Evolutionary conservation across 2,329 filamentous ascomycete species (phyloP).

Genomic region (Xylariaceae sp.): DNA sequence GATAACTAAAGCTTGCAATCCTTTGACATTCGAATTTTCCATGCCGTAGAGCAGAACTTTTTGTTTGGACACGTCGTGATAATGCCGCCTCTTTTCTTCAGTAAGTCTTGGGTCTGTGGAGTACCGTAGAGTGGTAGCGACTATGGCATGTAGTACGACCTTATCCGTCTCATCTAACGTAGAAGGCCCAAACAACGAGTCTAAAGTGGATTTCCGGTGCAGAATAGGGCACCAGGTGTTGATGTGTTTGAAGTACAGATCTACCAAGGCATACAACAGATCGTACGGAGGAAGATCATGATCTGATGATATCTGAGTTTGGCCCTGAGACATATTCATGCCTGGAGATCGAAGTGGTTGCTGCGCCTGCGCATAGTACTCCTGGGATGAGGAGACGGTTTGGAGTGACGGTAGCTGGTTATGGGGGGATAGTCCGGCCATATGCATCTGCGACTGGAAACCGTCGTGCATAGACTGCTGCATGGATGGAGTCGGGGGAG

Average conservation of each 20-base stretch:
- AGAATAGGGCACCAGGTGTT: constrained; percentile 88
- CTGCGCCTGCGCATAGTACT: constrained; percentile 51
- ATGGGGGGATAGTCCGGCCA: constrained; percentile 45
- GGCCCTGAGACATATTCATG: constrained; percentile 54
- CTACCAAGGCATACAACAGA: constrained; percentile 70
- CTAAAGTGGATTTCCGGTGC: constrained; percentile 80
- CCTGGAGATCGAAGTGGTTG: constrained; percentile 60
- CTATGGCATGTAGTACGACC: constrained; percentile 83
- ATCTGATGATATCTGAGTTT: constrained; percentile 54
- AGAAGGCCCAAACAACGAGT: constrained; percentile 77
- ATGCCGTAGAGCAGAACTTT: constrained; percentile 85
- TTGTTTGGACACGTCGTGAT: constrained; percentile 81
- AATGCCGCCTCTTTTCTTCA: constrained; percentile 71
- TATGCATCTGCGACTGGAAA: constrained; percentile 49
- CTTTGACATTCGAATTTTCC: constrained; percentile 87
- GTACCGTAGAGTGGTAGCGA: constrained; percentile 84
- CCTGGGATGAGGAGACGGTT: constrained; percentile 48
- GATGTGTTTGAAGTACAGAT: constrained; percentile 78
- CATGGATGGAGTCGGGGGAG: constrained; percentile 47
- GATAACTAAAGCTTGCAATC: constrained; percentile 84
- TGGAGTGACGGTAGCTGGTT: constrained; percentile 41
- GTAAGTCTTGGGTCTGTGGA: constrained; percentile 77
- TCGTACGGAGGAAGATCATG: constrained; percentile 76
- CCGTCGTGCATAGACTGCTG: constrained; percentile 49
- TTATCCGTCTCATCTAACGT: constrained; percentile 79